phyloP scores from a whole-genome alignment of 179 eudicot genomes.

The Beta lomatogona region DNA sequence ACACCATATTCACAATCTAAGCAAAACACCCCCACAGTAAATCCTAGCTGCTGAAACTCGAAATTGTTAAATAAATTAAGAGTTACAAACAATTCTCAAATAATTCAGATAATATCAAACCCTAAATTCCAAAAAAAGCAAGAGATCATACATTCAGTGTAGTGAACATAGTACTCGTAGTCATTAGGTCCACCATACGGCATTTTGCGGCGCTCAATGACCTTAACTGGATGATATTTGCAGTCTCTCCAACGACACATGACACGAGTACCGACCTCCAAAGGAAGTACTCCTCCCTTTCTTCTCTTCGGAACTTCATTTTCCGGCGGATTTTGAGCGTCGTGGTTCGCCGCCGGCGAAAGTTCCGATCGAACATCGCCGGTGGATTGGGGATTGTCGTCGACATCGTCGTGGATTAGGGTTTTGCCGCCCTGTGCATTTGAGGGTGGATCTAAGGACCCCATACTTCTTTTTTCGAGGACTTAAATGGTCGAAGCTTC shows the following conservation, averaged over 20 bases:
- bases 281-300: constrained; percentile 44
- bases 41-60: neutral
- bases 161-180: constrained; percentile 91
- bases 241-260: constrained; percentile 85
- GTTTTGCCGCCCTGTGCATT: constrained; percentile 48
- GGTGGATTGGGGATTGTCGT: constrained; percentile 28
- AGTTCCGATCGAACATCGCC: constrained; percentile 10
- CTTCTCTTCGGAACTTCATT: constrained; percentile 45
- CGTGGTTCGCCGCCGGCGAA: constrained; percentile 24
- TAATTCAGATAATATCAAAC: constrained; percentile 4
- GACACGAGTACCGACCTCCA: constrained; percentile 94
- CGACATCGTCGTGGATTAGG: constrained; percentile 35
- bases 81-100: neutral
- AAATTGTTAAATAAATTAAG: neutral
- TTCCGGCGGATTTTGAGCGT: constrained; percentile 32
- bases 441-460: constrained; percentile 60
- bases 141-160: constrained; percentile 69
- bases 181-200: constrained; percentile 48
- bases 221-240: constrained; percentile 82
- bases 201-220: constrained; percentile 72
- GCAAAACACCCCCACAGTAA: neutral
- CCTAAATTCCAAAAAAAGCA: neutral
- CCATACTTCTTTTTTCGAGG: constrained; percentile 36
- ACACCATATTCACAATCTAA: neutral
- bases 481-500: neutral